Evolutionary conservation across 2,329 filamentous ascomycete species (phyloP).

Genomic region (Cercospora canescens): DNA sequence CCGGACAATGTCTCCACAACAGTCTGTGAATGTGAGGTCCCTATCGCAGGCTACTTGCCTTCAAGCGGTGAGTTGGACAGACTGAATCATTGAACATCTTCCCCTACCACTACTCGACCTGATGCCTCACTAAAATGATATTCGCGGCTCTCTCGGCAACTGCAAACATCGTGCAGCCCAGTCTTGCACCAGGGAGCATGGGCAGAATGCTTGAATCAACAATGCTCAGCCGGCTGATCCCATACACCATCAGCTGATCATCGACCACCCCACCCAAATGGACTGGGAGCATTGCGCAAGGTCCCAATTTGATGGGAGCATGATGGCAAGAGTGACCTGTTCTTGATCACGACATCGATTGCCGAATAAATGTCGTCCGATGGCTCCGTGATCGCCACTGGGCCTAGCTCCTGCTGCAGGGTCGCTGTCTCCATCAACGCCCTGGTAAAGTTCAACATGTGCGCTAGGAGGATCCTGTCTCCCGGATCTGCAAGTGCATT

Average conservation of each 20-base stretch:
- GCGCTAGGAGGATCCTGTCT: neutral
- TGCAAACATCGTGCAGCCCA: constrained; percentile 23
- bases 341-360: neutral
- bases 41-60: no score
- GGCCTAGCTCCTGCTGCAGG: neutral
- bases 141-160: constrained; percentile 25
- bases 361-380: neutral
- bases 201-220: constrained; percentile 28
- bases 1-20: no score
- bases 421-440: neutral
- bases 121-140: neutral
- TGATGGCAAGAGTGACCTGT: neutral
- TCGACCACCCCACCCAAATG: constrained; percentile 25
- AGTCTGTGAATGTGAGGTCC: no score
- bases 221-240: constrained; percentile 21
- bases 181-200: constrained; percentile 19
- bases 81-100: neutral
- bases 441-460: neutral
- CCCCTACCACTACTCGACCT: neutral
- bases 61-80: neutral
- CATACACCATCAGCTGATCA: constrained; percentile 21
- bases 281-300: constrained; percentile 29
- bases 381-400: neutral
- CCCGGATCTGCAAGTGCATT: constrained; percentile 30
- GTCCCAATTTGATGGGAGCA: constrained; percentile 36